Evolutionary conservation across 441 rosid species (phyloP), one percentile per base, ranked within the genome.

Genomic region (Gossypium schwendimanii): DNA sequence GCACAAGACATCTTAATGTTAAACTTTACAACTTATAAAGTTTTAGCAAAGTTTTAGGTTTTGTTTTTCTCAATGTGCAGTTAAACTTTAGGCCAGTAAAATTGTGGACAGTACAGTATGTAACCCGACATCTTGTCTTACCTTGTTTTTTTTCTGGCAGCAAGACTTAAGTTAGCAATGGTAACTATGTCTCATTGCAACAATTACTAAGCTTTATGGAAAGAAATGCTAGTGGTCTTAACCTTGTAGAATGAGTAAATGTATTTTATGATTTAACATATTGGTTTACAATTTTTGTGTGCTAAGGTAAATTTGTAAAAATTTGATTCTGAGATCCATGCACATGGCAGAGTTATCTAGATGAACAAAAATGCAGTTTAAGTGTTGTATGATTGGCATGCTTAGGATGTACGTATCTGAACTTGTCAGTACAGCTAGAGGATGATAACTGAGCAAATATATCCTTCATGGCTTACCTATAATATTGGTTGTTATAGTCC

Each of bases 301-400:
- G 18, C 24, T 63, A 20, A 63, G 11, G 10, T 28, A 18, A 6
- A 31, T 17, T 31, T 57, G 12, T 55, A 33, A 12, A 41, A 18
- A 63, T 5, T 54, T 12, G 61, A 54, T 24, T 39, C 7, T 70
- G 53, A 58, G 65, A 70, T 70, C 41, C 39, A 70, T 57, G 41
- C 21, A 21, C 33, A 8, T 18, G 1, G 15, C 9, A 49, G n/a
- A 58, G n/a, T 21, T 39, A 57, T 36, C 64, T 21, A 14, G 71
- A 28, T 45, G 59, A 24, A 47, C 12, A 52, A 55, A 52, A 36
- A 70, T 54, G 36, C 52, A 36, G 18, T 7, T 17, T 20, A 39
- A n/a, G n/a, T 58, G 20, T 20, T 70, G 24, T n/a, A 33, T 70
- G 41, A 54, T 55, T 36, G n/a, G 62, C 44, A 55, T 57, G 63